Base-by-base conservation (phyloP, 177 flowering plant species). In the Telopea speciosissima region DNA sequence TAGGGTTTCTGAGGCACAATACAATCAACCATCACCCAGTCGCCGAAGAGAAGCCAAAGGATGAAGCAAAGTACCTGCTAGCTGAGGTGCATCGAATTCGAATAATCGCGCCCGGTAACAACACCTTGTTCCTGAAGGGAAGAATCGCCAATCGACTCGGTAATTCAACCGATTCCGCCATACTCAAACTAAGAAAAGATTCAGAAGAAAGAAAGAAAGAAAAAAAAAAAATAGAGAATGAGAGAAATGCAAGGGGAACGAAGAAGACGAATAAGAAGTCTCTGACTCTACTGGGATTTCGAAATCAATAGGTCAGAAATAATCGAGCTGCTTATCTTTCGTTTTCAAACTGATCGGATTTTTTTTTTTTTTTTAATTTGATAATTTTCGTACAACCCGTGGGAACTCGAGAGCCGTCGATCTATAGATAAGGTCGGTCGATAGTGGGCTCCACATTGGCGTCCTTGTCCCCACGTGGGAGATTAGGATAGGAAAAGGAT, bases 81-180 rank as follows among this genome's bases (percentile, higher is more conserved):
- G 96, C 88, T 19, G 98, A 91, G 78, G 99, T 95, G 85, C 99
- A 92, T 25, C 97, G 97, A 77, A 95, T 95, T 66, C 99, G 88
- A 80, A 95, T 89, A 8, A 95, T 89, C 33, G 98, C 97, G 69
- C 99, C 99, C 10, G 99, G 99, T 66, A 95, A 77, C 72, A 95
- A 79, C 3, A 93, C 98, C 84, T 93, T 91, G 89, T 95, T 95
- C 68, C 89, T 81, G 83, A 95, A 95, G 0, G 99, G 98, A 65
- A 95, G 96, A 71, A 92, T 95, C 44, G 90, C 99, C 44, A 92
- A 75, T 2, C 99, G 96, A 77, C 82, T 82, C 69, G 99, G 99
- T 24, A 95, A 76, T 76, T 95, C 99, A 16, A 95, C 90, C 81
- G 93, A 75, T 73, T 90, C 90, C 70, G 87, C 87, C 92, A 88